Evolutionary conservation across 768 basidiomycete genomes (phyloP), one percentile per base, ranked within the genome.

Genomic region (Boletus subparvulus): DNA sequence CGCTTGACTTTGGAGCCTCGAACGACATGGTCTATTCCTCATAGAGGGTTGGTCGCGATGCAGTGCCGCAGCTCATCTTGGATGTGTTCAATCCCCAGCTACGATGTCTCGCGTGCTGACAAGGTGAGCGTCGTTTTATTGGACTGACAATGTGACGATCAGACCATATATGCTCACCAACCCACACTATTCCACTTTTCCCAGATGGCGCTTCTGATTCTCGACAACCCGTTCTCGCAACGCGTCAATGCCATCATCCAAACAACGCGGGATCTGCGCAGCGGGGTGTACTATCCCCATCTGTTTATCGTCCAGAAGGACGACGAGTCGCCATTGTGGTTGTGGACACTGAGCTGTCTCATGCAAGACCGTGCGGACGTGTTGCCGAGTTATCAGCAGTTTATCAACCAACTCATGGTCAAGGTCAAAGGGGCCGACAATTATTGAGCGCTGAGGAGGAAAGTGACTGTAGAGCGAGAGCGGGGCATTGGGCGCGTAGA

Each of bases 11-110:
- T 92, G n/a, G 96, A 98, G 94, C 39, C 78, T 99, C 52, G 95
- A 98, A 73, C 80, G 95, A 48, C 94, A 98, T 65, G 97, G 97
- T 55, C 78, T 99, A 52, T 98, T 88, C 84, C 74, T 99, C 60
- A 97, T 99, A 63, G 97, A 98, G 93, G 89, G 85, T 99, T 48
- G 97, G 97, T n/a, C 86, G 94, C 32, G 96, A 98, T 70, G 94
- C 97, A 10, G 94, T 98, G n/a, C 92, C 95, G 12, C 90, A 95
- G 68, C 83, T 98, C 47, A 77, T 98, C 58, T 79, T 87, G 79
- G 97, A 99, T 66, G 95, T 98, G 17, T 98, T 99, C 74, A 86
- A 92, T 98, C 36, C 87, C 90, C 1, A 87, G 74, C 62, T 98
- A 98, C 68, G 91, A 92, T 41, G 88, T 88, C 16, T 77, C 98